Percentiles rank a stretch among this genome's conserved stretches.
phyloP scores from a whole-genome alignment of 208 protist species.

The Leishmania braziliensis region DNA sequence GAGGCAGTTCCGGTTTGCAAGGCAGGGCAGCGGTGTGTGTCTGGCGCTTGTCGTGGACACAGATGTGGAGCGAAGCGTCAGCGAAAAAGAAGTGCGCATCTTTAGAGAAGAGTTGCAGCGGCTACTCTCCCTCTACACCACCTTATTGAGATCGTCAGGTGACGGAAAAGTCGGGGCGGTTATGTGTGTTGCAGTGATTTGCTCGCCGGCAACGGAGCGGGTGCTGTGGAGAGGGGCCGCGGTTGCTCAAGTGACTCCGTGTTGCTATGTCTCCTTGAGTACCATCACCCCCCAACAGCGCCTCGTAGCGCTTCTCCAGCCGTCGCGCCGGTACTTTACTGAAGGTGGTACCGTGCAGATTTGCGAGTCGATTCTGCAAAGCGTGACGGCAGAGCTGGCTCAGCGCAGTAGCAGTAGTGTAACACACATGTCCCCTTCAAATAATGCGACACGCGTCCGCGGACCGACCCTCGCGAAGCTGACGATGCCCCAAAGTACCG shows the following conservation, averaged over 20 bases:
- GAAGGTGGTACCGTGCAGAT: slow-evolving; percentile 14
- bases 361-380: slow-evolving; percentile 16
- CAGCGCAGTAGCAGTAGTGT: not conserved
- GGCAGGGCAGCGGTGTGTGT: slow-evolving; percentile 11
- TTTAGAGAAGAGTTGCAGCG: slow-evolving; percentile 22
- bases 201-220: slow-evolving; percentile 17
- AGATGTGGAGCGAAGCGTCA: not conserved
- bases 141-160: not conserved
- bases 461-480: slow-evolving; percentile 28
- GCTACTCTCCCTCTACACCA: slow-evolving; percentile 21
- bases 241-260: slow-evolving; percentile 1
- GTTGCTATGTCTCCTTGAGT: slow-evolving; percentile 27
- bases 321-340: slow-evolving; percentile 24
- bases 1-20: slow-evolving; percentile 5
- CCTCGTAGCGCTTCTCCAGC: slow-evolving; percentile 30
- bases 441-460: slow-evolving; percentile 23
- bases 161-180: not conserved
- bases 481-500: not conserved
- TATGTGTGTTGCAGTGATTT: slow-evolving; percentile 37
- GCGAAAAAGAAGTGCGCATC: not conserved
- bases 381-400: slow-evolving; percentile 15
- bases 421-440: not conserved
- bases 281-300: slow-evolving; percentile 22
- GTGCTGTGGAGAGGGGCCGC: slow-evolving; percentile 24
- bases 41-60: slow-evolving; percentile 26